Evolutionary conservation across 805 yeast genomes (phyloP), one percentile per base, ranked within the genome.

Genomic region (Wickerhamiella shivajii): DNA sequence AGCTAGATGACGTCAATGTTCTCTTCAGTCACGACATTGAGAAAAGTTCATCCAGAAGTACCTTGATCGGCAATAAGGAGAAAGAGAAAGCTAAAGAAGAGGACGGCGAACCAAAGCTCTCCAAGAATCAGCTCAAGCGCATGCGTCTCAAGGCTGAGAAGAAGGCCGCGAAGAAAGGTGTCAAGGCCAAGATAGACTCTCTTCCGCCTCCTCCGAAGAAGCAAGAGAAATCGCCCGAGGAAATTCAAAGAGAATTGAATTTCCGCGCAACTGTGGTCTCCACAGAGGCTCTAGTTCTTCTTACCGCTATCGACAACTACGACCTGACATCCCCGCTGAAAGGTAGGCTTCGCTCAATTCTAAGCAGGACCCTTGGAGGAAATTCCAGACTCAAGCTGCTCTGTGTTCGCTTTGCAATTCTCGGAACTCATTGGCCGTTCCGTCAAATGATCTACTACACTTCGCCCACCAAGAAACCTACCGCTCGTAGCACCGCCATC

Each of bases 351-450:
- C 61, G 55, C 12, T 30, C 47, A 9, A 3, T 52, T 2, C 39
- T 57, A 6, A 25, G 33, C 6, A 39, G 36, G 22, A 39, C 38
- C 16, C 41, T 60, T 20, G 66, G 66, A 7, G 41, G 45, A 20
- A 30, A 48, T 6, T 55, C 63, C 1, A 43, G 36, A 3, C 44
- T 45, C 36, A 53, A 55, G 41, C 41, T 58, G 8, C 39, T 59
- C 11, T 52, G 58, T 24, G 52, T 61, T n/a, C 50, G 60, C 13
- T 44, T 61, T 48, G 66, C 66, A 1, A 47, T 61, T 14, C 36
- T 61, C 18, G 66, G 60, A 2, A 60, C 61, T 32, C 66, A 61
- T 42, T 61, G 66, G 67, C 67, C 67, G 9, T 61, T 61, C 43
- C 47, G 61, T 7, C 55, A 61, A 38, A 44, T 63, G 5, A 55